phyloP scores from a whole-genome alignment of 371 early-diverging fungal species.

The Cokeromyces recurvatus region DNA sequence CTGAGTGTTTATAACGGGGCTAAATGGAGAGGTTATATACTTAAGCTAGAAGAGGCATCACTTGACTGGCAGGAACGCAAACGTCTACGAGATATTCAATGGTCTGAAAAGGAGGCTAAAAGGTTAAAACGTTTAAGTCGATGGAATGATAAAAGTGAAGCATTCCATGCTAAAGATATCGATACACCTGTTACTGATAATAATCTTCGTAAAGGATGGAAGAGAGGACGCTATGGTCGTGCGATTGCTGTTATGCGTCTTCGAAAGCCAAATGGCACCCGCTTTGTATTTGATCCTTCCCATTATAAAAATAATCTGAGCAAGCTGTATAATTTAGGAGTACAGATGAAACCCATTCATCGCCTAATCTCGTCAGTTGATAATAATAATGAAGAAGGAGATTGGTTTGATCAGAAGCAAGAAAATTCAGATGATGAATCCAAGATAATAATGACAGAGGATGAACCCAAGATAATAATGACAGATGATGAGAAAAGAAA shows the following conservation, averaged over 20 bases:
- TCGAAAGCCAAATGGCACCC: conserved; percentile 45
- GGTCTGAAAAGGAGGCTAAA: conserved; percentile 19
- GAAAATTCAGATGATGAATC: background rate
- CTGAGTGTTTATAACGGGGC: conserved; percentile 66
- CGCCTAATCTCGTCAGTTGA: conserved; percentile 27
- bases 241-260: conserved; percentile 72
- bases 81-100: conserved; percentile 24
- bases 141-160: conserved; percentile 32
- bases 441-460: background rate
- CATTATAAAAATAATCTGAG: conserved; percentile 69
- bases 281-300: conserved; percentile 69
- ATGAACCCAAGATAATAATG: background rate
- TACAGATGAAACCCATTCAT: conserved; percentile 36
- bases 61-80: conserved; percentile 59
- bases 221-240: conserved; percentile 71
- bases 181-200: conserved; percentile 66
- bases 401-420: background rate
- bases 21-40: conserved; percentile 81
- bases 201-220: conserved; percentile 70
- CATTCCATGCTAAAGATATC: conserved; percentile 61
- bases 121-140: conserved; percentile 25
- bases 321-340: conserved; percentile 53
- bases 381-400: conserved; percentile 3
- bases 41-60: conserved; percentile 79
- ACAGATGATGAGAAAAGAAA: conserved; percentile 26